Evolutionary conservation across 805 yeast genomes (phyloP).

Genomic region (Wickerhamiella bombiphila): DNA sequence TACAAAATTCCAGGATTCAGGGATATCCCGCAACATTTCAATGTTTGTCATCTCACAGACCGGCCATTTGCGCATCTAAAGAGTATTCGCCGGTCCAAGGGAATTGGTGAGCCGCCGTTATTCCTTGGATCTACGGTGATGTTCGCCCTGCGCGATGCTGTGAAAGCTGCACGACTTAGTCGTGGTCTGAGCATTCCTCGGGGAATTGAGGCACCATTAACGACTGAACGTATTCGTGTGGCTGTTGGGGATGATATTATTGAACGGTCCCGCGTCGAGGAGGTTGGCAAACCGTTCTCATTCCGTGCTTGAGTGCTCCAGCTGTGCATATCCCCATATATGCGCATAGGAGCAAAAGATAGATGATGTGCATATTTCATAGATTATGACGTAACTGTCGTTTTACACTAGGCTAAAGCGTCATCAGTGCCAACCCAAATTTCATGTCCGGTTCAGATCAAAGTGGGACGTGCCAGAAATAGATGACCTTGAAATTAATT

Average conservation of each 20-base stretch:
- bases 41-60: conserved; percentile 29
- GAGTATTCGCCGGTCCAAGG: conserved; percentile 32
- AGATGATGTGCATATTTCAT: too few species aligned
- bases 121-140: conserved; percentile 31
- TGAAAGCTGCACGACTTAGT: conserved; percentile 25
- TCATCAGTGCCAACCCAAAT: too few species aligned
- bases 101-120: conserved; percentile 39
- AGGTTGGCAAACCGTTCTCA: conserved; percentile 13
- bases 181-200: conserved; percentile 18
- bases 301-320: conserved; percentile 10
- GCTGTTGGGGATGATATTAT: conserved; percentile 28
- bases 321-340: too few species aligned
- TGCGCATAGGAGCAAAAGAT: too few species aligned
- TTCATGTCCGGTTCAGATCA: too few species aligned
- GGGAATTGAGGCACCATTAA: conserved; percentile 27
- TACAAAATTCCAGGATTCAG: conserved; percentile 38
- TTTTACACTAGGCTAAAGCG: too few species aligned
- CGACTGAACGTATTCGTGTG: conserved; percentile 31
- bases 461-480: too few species aligned
- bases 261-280: conserved; percentile 21
- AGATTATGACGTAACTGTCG: too few species aligned
- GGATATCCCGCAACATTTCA: conserved; percentile 33
- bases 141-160: conserved; percentile 33
- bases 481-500: too few species aligned
- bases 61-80: conserved; percentile 31